Evolutionary conservation across 192 early-diverging fungal genomes (phyloP).

Genomic region (Coemansia sp.): DNA sequence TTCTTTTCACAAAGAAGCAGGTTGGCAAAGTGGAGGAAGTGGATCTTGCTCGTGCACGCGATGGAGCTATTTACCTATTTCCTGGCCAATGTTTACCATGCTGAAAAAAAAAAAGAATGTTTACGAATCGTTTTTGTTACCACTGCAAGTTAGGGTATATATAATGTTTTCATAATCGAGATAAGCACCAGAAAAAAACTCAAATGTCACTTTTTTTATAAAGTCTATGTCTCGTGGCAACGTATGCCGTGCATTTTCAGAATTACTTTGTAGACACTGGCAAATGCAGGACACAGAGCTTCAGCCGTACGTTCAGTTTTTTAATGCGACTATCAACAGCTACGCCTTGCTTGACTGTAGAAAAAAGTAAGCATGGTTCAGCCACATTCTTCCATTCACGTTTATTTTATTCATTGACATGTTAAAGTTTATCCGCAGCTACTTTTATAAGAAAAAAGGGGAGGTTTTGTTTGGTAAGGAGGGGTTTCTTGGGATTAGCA

Average conservation of each 20-base stretch:
- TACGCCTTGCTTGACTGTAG: not conserved
- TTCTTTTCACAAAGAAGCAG: no score
- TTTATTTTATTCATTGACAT: not conserved
- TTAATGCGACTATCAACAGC: not conserved
- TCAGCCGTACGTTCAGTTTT: not conserved
- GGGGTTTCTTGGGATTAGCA: not conserved
- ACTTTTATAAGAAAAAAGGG: not conserved
- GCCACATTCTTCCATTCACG: conserved; percentile 2
- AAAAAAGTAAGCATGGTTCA: not conserved
- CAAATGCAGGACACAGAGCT: conserved; percentile 2
- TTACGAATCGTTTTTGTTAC: no score
- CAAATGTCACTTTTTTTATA: no score
- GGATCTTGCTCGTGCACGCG: not conserved
- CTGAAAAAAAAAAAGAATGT: not conserved
- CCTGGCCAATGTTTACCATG: conserved; percentile 1
- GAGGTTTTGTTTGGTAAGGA: not conserved
- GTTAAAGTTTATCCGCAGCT: not conserved
- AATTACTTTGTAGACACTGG: not conserved
- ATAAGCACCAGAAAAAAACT: no score
- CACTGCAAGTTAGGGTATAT: no score
- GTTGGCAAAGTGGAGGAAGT: no score
- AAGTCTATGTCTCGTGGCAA: conserved; percentile 1
- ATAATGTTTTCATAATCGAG: no score
- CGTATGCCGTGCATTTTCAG: not conserved
- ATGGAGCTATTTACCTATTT: not conserved